Percentiles rank a stretch among this genome's conserved stretches.
phyloP scores from a whole-genome alignment of 768 basidiomycete species.

The Tylopilus sp. region DNA sequence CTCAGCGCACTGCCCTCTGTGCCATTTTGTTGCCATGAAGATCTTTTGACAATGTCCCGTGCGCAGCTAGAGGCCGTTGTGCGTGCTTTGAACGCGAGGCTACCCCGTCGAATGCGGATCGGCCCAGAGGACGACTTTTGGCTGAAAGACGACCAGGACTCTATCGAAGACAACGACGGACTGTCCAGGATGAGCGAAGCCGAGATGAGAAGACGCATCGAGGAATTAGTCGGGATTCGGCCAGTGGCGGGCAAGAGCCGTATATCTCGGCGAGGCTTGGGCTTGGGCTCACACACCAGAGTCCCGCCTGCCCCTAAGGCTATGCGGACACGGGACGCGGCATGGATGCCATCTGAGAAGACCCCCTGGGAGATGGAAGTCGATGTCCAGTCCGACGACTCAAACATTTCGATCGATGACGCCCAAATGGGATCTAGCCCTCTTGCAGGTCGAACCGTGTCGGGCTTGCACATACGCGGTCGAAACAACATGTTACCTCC shows the following conservation, averaged over 20 bases:
- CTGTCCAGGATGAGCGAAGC: constrained; percentile 33
- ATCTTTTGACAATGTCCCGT: constrained; percentile 62
- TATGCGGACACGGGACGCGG: constrained; percentile 20
- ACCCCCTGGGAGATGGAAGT: constrained; percentile 26
- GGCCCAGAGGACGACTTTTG: constrained; percentile 33
- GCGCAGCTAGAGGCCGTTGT: constrained; percentile 52
- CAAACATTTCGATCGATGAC: constrained; percentile 16
- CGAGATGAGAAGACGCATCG: constrained; percentile 53
- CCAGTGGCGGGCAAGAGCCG: constrained; percentile 30
- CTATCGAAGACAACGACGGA: constrained; percentile 3
- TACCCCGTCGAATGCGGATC: constrained; percentile 53
- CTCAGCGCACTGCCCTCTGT: constrained; percentile 56
- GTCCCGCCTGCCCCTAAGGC: constrained; percentile 33
- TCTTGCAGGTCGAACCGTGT: constrained; percentile 21
- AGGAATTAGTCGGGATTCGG: constrained; percentile 57
- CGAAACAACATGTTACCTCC: constrained; percentile 2
- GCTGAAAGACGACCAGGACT: neutral
- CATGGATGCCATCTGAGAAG: constrained; percentile 18
- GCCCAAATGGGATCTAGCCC: constrained; percentile 23
- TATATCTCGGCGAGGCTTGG: constrained; percentile 24
- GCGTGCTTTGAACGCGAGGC: constrained; percentile 48
- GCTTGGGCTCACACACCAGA: constrained; percentile 7
- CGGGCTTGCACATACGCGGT: constrained; percentile 3
- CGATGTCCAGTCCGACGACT: constrained; percentile 10
- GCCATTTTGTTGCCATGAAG: constrained; percentile 75